Evolutionary conservation across 257 asterid genomes (phyloP), one percentile per base, ranked within the genome.

Genomic region (Primulina tabacum): DNA sequence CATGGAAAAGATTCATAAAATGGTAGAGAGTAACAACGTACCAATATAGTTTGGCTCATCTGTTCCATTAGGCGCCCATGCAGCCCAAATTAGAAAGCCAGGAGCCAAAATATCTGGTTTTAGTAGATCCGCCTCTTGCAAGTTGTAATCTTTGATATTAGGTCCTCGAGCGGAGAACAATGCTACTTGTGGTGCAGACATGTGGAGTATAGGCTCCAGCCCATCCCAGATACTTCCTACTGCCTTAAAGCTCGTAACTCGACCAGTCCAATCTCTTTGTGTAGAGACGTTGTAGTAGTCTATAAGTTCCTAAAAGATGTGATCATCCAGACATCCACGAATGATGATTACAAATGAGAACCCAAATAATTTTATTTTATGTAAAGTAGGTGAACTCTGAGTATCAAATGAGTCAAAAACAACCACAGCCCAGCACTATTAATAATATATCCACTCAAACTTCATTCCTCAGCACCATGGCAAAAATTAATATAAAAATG

Each of bases 41-140:
- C 99, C 99, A 28, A 82, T 52, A 68, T 85, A 91, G 78, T 94
- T 87, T 33, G 97, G 83, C 81, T 94, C 97, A 40, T 94, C 97
- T 20, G 99, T 94, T 71, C 99, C 99, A 56, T 91, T 89, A 30
- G 87, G 97, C 68, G 97, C 79, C 99, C 99, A 94, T 67, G 99
- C 99, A 70, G 99, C 90, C 99, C 99, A 94, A 61, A 94, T 94
- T 8, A 94, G 88, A 77, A 92, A 89, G 65, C 99, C 99, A 0
- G 99, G 99, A 71, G 99, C 99, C 55, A 94, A 85, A 77, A 94
- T 94, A 76, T 94, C 99, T 2, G 99, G 99, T 80, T 94, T 94
- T 64, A 94, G 85, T 76, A 94, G 83, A 81, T 94, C 99, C 8
- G 99, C 97, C n/a, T 94, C 99, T 76, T 82, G 89, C 75, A 91